Evolutionary conservation across 148 eudicot species (phyloP).

Genomic region (Pouteria glomerata): DNA sequence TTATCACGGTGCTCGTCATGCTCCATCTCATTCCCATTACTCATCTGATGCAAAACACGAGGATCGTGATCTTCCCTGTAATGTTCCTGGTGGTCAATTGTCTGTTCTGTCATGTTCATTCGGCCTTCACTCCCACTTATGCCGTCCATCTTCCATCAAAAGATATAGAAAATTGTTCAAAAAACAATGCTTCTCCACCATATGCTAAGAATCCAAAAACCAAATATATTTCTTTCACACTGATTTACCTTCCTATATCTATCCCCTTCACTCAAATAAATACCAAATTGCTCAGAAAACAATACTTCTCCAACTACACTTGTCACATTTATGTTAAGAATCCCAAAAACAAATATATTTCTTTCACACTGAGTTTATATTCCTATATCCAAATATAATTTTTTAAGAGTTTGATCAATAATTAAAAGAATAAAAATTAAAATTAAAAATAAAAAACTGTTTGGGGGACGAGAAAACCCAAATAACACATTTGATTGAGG

Average conservation of each 20-base stretch:
- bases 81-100: constrained; percentile 36
- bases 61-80: constrained; percentile 45
- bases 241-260: no score
- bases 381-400: no score
- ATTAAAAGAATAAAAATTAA: no score
- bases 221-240: background rate
- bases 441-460: background rate
- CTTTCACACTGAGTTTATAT: background rate
- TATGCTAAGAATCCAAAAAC: background rate
- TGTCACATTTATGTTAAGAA: background rate
- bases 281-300: background rate
- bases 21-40: constrained; percentile 52
- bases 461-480: background rate
- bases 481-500: background rate
- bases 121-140: constrained; percentile 30
- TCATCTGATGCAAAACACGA: constrained; percentile 56
- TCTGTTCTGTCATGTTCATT: constrained; percentile 37
- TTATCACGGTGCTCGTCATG: constrained; percentile 34
- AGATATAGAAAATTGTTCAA: background rate
- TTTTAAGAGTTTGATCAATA: no score
- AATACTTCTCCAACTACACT: background rate
- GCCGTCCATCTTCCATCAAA: constrained; percentile 37
- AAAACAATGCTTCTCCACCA: background rate
- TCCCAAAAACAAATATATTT: background rate
- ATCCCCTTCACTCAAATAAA: no score